A percentile compares a stretch with the other conserved stretches of the same genome.
Evolutionary conservation across 2,329 filamentous ascomycete genomes (phyloP).

Genomic region (Trichoderma sp.): DNA sequence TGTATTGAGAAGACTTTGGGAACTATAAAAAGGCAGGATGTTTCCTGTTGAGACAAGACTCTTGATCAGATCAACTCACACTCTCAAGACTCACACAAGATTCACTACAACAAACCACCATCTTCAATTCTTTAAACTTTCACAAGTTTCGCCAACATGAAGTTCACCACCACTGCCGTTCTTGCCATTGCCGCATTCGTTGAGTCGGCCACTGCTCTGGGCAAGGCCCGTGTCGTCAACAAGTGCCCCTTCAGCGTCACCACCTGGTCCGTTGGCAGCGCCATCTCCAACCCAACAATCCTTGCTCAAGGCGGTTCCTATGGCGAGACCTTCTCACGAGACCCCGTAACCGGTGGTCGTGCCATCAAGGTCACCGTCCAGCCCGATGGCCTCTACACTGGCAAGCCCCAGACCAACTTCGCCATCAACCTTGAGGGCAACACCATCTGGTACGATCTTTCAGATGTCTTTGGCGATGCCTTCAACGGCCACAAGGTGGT

Average conservation of each 20-base stretch:
- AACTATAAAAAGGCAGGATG: background rate
- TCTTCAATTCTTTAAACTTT: background rate
- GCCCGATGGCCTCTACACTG: conserved; percentile 41
- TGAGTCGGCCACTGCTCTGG: conserved; percentile 30
- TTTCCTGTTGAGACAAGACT: background rate
- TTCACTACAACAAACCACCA: background rate
- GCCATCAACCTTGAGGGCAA: conserved; percentile 41
- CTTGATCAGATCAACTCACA: background rate
- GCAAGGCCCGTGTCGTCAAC: conserved; percentile 41
- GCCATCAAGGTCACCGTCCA: conserved; percentile 41
- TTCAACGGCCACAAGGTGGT: conserved; percentile 39
- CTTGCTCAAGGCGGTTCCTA: conserved; percentile 35
- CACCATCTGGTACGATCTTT: conserved; percentile 43
- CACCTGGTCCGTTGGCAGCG: conserved; percentile 42
- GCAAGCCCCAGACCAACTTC: conserved; percentile 43
- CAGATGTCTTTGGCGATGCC: conserved; percentile 43
- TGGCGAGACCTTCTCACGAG: conserved; percentile 37
- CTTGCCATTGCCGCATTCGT: conserved; percentile 21
- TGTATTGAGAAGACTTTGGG: background rate
- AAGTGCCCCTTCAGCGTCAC: conserved; percentile 39
- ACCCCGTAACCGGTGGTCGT: conserved; percentile 41
- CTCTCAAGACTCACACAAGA: background rate
- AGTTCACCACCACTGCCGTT: conserved; percentile 24
- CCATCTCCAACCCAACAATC: conserved; percentile 30
- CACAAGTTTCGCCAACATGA: conserved; percentile 12